Conservation (phyloP, 2,329 filamentous ascomycete species). For the Aureobasidium sp. region DNA sequence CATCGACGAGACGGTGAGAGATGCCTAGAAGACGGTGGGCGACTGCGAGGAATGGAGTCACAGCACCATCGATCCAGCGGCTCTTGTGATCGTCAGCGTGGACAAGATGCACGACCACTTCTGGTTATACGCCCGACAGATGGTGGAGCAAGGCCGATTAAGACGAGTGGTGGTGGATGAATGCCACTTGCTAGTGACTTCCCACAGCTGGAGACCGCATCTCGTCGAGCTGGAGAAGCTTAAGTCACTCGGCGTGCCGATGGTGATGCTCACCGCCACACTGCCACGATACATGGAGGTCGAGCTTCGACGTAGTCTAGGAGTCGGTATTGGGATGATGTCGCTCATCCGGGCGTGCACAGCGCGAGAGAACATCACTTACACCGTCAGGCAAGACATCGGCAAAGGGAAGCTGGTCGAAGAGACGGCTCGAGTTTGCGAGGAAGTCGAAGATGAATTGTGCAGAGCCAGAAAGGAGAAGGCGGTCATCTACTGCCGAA, state of each 20-base stretch:
- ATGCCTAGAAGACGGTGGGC: too few species aligned
- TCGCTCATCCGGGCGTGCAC: slow-evolving; percentile 15
- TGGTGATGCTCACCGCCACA: too few species aligned
- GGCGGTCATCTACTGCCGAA: slow-evolving; percentile 15
- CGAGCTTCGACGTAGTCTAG: not conserved
- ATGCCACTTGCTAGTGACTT: slow-evolving; percentile 16
- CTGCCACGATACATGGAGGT: too few species aligned
- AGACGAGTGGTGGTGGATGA: slow-evolving; percentile 13
- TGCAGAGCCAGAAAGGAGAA: not conserved
- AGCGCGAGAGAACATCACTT: slow-evolving; percentile 8
- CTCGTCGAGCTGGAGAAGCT: too few species aligned
- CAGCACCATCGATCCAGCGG: not conserved
- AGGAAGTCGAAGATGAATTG: not conserved
- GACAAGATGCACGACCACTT: slow-evolving; percentile 12
- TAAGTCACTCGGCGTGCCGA: too few species aligned
- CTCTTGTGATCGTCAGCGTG: slow-evolving; percentile 15
- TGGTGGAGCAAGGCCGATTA: slow-evolving; percentile 11
- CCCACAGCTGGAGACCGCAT: not conserved
- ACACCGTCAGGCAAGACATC: not conserved
- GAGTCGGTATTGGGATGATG: not conserved
- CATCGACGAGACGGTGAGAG: too few species aligned
- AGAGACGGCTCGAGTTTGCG: not conserved
- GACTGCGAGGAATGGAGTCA: too few species aligned
- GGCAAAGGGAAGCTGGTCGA: not conserved
- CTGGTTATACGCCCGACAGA: slow-evolving; percentile 11